Base-by-base conservation (phyloP, 768 basidiomycete genomes). In the Tubosaeta sp. region DNA sequence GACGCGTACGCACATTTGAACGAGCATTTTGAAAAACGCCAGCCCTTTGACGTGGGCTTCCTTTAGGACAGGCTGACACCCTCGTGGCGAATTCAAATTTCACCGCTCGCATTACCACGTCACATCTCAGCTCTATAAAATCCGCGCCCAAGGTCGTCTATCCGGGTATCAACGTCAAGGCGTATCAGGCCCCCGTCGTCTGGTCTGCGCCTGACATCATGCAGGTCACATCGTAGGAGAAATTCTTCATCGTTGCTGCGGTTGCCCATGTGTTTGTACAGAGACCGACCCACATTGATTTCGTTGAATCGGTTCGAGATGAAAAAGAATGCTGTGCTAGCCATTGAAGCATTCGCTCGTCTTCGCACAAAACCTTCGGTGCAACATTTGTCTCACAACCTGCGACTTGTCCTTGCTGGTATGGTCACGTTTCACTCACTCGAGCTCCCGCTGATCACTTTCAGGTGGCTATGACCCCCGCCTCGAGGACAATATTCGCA, bases 301-400 rank as follows among this genome's bases (percentile, higher is more conserved):
- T 91, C 95, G 5, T 73, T 98, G 33, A 98, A 99, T 66, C 87
- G 95, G 2, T 98, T 95, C 64, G 97, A 99, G 70, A 82, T 78
- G 62, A 98, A 98, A 76, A 99, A 99, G 72, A 95, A 98, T 59
- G 78, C 78, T 1, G 80, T 80, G 2, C 76, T 99, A 2, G 97
- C 95, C 0, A 74, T 98, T 6, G 71, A 83, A 39, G 74, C 95
- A 0, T 97, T 94, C 61, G 83, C 88, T 1, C 67, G 72, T 12
- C 66, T 91, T 34, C 71, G 71, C 38, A 68, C 66, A 41, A 65
- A 58, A 14, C 47, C 68, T 12, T 50, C 54, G 6, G 14, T 29
- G 43, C 59, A 53, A 25, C 52, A 53, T 1, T 48, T 65, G 41
- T 55, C 71, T 45, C 56, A 65, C 10, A 65, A 71, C 8, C 63